Conservation (phyloP, 2,329 filamentous ascomycete genomes). For the Aspergillus sclerotialis region DNA sequence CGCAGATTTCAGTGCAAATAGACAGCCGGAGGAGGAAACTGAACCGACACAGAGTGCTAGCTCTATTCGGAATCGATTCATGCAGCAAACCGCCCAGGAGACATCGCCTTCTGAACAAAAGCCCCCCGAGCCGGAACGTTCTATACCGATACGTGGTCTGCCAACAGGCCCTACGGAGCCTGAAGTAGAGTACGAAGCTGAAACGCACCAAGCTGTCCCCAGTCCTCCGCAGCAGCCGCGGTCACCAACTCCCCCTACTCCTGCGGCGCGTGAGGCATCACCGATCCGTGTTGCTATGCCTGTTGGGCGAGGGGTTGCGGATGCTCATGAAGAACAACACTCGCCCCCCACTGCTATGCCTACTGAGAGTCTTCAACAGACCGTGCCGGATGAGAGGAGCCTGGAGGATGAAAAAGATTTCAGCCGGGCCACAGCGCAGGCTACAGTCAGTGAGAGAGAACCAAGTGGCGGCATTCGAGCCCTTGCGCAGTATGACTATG, state of each 20-base stretch:
- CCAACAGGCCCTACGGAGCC: conserved; percentile 51
- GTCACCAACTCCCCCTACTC: conserved; percentile 43
- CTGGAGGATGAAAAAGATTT: conserved; percentile 55
- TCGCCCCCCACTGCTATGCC: conserved; percentile 48
- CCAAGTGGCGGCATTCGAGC: conserved; percentile 60
- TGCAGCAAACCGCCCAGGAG: conserved; percentile 54
- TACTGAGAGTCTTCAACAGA: conserved; percentile 54
- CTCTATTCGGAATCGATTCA: conserved; percentile 75
- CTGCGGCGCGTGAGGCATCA: conserved; percentile 52
- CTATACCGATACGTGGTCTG: conserved; percentile 72
- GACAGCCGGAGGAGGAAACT: conserved; percentile 43
- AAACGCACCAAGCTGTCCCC: conserved; percentile 26
- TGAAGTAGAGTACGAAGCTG: conserved; percentile 39
- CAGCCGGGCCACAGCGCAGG: conserved; percentile 53
- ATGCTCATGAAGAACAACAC: conserved; percentile 36
- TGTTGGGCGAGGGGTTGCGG: conserved; percentile 56
- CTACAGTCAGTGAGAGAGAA: conserved; percentile 45
- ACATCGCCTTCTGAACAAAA: conserved; percentile 50
- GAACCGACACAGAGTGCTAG: conserved; percentile 57
- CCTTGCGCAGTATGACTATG: conserved; percentile 86
- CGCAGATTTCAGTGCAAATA: conserved; percentile 52
- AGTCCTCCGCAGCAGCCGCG: conserved; percentile 40
- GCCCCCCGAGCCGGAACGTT: conserved; percentile 60
- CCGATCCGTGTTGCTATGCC: conserved; percentile 84
- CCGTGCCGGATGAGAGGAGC: conserved; percentile 58